Percentiles rank a stretch among this genome's conserved stretches.
phyloP scores from a whole-genome alignment of 2,329 filamentous ascomycete species.

The Calonectria hongkongensis region DNA sequence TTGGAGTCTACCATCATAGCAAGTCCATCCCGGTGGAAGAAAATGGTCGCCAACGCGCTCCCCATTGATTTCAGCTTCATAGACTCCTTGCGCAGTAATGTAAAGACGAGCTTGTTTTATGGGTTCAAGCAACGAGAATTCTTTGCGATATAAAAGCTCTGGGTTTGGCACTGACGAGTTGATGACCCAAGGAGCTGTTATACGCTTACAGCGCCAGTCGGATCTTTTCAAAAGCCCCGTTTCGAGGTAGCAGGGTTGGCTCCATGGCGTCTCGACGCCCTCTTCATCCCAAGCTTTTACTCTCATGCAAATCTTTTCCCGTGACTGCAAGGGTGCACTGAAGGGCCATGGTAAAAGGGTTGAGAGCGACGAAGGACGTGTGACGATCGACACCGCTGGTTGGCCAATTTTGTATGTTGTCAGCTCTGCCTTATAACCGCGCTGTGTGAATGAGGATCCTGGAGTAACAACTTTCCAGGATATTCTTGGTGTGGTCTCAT shows the following conservation, averaged over 20 bases:
- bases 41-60: slow-evolving; percentile 59
- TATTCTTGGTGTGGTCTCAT: slow-evolving; percentile 33
- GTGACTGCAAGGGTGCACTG: slow-evolving; percentile 17
- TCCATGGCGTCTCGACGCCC: slow-evolving; percentile 28
- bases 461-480: slow-evolving; percentile 38
- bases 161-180: slow-evolving; percentile 48
- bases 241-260: slow-evolving; percentile 50
- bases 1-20: slow-evolving; percentile 66
- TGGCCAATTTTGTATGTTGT: background rate
- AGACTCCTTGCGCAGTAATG: slow-evolving; percentile 65
- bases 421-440: slow-evolving; percentile 38
- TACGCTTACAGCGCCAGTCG: slow-evolving; percentile 55
- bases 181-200: slow-evolving; percentile 48
- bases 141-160: slow-evolving; percentile 38
- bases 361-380: background rate
- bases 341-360: slow-evolving; percentile 37
- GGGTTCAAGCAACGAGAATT: background rate
- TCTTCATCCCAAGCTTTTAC: slow-evolving; percentile 22
- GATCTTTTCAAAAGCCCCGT: slow-evolving; percentile 54
- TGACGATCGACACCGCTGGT: background rate
- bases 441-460: slow-evolving; percentile 20
- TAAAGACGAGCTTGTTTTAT: slow-evolving; percentile 61
- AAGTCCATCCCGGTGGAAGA: slow-evolving; percentile 70
- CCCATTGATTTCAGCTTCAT: slow-evolving; percentile 66
- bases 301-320: slow-evolving; percentile 31